Conservation (phyloP, 2,329 filamentous ascomycete species). For the Microdochium bolleyi region DNA sequence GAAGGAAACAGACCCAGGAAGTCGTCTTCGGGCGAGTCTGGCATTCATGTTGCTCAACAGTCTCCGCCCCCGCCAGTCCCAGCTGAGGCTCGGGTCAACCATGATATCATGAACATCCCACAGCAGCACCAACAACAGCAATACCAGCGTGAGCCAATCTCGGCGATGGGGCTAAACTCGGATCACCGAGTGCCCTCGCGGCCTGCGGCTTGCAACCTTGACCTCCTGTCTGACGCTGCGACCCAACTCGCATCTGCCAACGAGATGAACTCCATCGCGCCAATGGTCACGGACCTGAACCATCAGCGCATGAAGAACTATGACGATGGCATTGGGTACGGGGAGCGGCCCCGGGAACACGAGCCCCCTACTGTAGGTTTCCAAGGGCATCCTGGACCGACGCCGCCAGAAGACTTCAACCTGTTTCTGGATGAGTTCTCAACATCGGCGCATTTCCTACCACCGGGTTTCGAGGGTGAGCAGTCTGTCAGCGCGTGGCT, state of each 20-base stretch:
- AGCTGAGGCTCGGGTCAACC: slow-evolving; percentile 37
- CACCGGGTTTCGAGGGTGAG: slow-evolving; percentile 45
- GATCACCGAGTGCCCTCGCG: slow-evolving; percentile 38
- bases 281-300: slow-evolving; percentile 36
- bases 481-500: slow-evolving; percentile 44
- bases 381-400: slow-evolving; percentile 26
- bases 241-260: slow-evolving; percentile 43
- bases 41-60: not conserved
- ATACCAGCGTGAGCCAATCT: slow-evolving; percentile 21
- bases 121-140: slow-evolving; percentile 25
- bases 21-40: slow-evolving; percentile 35
- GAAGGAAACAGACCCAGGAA: slow-evolving; percentile 43
- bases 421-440: slow-evolving; percentile 51
- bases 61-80: slow-evolving; percentile 33
- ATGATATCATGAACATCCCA: slow-evolving; percentile 36
- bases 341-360: slow-evolving; percentile 37
- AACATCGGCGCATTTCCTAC: slow-evolving; percentile 45
- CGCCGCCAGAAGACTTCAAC: slow-evolving; percentile 48
- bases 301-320: slow-evolving; percentile 40
- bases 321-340: slow-evolving; percentile 38
- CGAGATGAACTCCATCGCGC: slow-evolving; percentile 43
- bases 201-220: slow-evolving; percentile 45
- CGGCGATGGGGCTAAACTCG: slow-evolving; percentile 11
- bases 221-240: slow-evolving; percentile 52
- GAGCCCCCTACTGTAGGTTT: slow-evolving; percentile 34